Evolutionary conservation across 306 rosid genomes (phyloP).

Genomic region (Hippophae tibetana): DNA sequence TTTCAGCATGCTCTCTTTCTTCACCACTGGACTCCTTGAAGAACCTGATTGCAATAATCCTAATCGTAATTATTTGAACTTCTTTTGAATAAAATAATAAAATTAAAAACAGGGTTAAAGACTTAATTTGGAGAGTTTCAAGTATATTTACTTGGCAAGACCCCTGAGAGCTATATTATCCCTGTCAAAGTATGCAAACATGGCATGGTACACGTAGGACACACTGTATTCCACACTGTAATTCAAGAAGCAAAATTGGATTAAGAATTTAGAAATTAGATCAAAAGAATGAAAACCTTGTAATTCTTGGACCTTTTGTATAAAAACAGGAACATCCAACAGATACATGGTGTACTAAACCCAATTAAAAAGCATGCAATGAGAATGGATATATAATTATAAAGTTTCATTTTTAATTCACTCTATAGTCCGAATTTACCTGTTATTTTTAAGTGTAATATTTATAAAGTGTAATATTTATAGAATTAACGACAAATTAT

Average conservation of each 20-base stretch:
- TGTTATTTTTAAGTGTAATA: no score
- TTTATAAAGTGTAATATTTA: no score
- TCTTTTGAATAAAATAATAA: not conserved
- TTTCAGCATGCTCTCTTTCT: slow-evolving; percentile 84
- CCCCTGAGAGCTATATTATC: slow-evolving; percentile 85
- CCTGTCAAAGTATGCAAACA: slow-evolving; percentile 86
- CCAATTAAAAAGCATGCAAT: no score
- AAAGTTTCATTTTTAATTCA: no score
- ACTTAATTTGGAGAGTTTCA: not conserved
- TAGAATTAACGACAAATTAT: no score
- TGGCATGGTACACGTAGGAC: slow-evolving; percentile 77
- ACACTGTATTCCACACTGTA: slow-evolving; percentile 94
- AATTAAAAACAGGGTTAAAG: not conserved
- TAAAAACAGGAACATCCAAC: not conserved
- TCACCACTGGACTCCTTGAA: slow-evolving; percentile 80
- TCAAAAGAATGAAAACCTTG: not conserved
- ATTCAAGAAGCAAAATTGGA: not conserved
- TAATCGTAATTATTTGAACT: slow-evolving; percentile 3
- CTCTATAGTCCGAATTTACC: no score
- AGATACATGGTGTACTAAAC: no score
- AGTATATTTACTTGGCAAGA: slow-evolving; percentile 46
- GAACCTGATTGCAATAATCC: slow-evolving; percentile 38
- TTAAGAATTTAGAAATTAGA: not conserved
- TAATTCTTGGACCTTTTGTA: not conserved
- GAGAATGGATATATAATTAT: no score